Base-by-base conservation (phyloP, 108 stramenopile genomes). In the Cyclotella sp. region DNA sequence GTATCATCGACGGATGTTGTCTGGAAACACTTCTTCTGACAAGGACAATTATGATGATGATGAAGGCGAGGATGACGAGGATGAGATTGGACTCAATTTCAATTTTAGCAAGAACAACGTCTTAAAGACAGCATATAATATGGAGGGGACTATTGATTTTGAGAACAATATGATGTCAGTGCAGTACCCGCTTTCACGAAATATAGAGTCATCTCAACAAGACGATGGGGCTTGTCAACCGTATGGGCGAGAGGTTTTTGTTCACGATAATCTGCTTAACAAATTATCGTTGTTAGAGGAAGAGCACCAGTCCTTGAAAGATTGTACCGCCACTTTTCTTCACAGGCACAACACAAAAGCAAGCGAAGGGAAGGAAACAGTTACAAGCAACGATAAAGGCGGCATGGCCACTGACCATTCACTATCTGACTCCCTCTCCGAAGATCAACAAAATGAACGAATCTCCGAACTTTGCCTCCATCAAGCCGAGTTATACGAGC, bases 401-500 rank as follows among this genome's bases (percentile, higher is more conserved):
- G 39, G 12, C 15, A 27, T 15, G 4, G 27, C 24, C 24, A 29
- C 59, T 60, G 14, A 24, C 34, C 7, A 55, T 22, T 21, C 19
- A 26, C 2, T 61, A 13, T 7, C 34, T 2, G 12, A 12, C 19
- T 12, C 60, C 19, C 60, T 61, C 14, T 61, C 68, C 28, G 68
- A 68, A 53, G 82, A 65, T 19, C 54, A 70, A 11, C 49, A 60
- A 42, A 43, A 14, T 39, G 42, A n/a, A 54, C 26, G 19, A 63
- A 49, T 68, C 16, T 79, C 82, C 13, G 30, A 68, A 34, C 58
- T 52, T 2, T 54, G 63, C 52, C 78, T 79, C 27, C 73, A 82
- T 57, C 49, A 85, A 57, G 90, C 93, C 3, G 72, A 81, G 79
- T 54, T 63, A 0, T 81, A 80, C 54, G 93, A 94, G 72, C 78